Percentiles rank a stretch among this genome's conserved stretches.
These are phyloP conservation scores for Pleurotus eryngii DNA, from an alignment of 768 basidiomycete species.

Conservation along the genomic window DNA sequence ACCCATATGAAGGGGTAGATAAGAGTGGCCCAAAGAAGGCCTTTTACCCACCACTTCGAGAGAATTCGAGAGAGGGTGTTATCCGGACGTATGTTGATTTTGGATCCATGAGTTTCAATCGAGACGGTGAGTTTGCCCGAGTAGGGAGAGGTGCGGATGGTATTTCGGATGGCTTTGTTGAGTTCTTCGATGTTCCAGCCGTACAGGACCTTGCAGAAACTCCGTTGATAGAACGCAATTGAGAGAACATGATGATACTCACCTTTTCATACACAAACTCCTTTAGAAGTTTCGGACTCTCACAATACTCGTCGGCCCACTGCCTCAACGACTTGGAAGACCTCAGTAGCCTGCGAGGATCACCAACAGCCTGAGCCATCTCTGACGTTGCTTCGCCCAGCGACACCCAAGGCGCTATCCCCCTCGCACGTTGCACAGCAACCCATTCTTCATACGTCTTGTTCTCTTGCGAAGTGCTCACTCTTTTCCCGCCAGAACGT, in stretches of 20 bases:
- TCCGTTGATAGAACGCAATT: no score
- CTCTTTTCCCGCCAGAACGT: constrained; percentile 26
- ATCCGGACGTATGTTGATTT: constrained; percentile 64
- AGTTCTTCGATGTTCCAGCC: constrained; percentile 46
- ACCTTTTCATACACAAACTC: constrained; percentile 72
- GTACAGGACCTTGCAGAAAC: constrained; percentile 26
- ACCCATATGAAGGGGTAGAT: constrained; percentile 84
- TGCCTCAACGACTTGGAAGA: constrained; percentile 63
- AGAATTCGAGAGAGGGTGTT: constrained; percentile 64
- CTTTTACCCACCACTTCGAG: constrained; percentile 68
- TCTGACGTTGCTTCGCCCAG: constrained; percentile 9
- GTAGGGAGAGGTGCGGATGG: constrained; percentile 43
- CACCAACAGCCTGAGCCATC: constrained; percentile 14
- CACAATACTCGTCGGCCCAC: constrained; percentile 85
- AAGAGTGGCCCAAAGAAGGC: constrained; percentile 63
- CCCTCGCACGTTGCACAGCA: constrained; percentile 38
- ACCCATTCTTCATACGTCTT: constrained; percentile 43
- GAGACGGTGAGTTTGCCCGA: constrained; percentile 44
- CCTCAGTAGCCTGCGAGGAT: constrained; percentile 27
- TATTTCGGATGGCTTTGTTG: constrained; percentile 35
- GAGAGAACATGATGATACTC: not conserved
- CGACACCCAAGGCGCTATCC: constrained; percentile 46
- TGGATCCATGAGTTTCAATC: constrained; percentile 43
- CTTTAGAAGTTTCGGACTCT: constrained; percentile 65
- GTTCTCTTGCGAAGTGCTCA: constrained; percentile 38